Base-by-base conservation (phyloP, 2,329 filamentous ascomycete species). In the Ambrosiella cleistominuta region DNA sequence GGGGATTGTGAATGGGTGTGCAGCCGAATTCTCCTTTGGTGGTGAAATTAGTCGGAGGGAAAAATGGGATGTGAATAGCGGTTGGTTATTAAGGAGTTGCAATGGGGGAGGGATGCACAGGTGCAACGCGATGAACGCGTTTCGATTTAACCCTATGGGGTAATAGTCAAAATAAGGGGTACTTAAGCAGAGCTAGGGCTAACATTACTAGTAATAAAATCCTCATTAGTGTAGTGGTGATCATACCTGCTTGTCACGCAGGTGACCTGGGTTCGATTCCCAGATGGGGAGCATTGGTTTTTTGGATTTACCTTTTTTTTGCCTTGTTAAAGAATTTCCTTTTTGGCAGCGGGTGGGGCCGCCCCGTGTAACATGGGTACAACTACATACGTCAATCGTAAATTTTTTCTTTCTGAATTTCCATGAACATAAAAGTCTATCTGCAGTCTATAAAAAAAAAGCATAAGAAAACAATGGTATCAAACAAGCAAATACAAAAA, bases 181-280 rank as follows among this genome's bases (percentile, higher is more conserved):
- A 42, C 39, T 42, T 42, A n/a, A n/a, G 2, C 39, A 12, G 39
- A 12, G n/a, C 11, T 42, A 42, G n/a, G 7, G 39, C 2, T 3
- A 9, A 4, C 27, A 13, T 12, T 52, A 13, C 36, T 37, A 37
- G 3, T 9, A 50, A 3, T 5, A 19, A 3, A 39, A 40, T 57
- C 55, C 55, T 57, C 55, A 57, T 50, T 57, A 57, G 55, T 57
- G 55, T 57, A 51, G 47, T 51, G 47, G 47, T 51, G 47, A 51
- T 51, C 47, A 51, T 51, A 51, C 47, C 47, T 51, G 47, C 44
- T 57, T 57, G 55, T 57, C 56, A 57, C 56, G 56, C 56, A 57
- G 56, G 56, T 57, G 56, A 57, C 56, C 56, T 57, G 56, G 56
- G 56, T 57, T 57, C 56, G 56, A 57, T 57, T 56, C 44, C 57